Evolutionary conservation across 2,329 filamentous ascomycete genomes (phyloP).

Genomic region (Rutstroemia sp.): DNA sequence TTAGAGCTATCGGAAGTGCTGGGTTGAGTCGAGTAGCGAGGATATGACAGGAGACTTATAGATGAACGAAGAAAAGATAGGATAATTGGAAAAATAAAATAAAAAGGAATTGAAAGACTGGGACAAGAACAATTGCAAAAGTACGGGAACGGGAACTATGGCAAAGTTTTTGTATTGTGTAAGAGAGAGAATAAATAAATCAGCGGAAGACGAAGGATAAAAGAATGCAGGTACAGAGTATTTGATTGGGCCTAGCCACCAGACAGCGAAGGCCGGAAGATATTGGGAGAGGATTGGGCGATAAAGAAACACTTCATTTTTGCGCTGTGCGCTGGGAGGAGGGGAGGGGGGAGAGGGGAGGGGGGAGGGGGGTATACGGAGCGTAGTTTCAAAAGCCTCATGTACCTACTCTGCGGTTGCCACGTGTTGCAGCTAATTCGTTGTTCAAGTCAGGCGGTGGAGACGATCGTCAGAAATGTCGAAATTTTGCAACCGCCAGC

Average conservation of each 20-base stretch:
- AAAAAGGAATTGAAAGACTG: constrained; percentile 5
- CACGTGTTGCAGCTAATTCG: constrained; percentile 9
- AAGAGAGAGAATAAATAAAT: background rate
- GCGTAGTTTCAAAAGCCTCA: background rate
- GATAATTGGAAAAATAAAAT: background rate
- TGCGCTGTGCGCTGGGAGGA: background rate
- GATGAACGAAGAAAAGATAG: background rate
- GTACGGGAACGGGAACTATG: background rate
- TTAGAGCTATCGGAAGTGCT: background rate
- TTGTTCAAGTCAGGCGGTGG: constrained; percentile 8
- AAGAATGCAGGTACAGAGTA: constrained; percentile 7
- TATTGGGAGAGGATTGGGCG: constrained; percentile 4
- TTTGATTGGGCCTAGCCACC: background rate
- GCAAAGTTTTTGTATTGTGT: background rate
- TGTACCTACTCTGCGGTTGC: constrained; percentile 3
- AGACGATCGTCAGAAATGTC: constrained; percentile 1
- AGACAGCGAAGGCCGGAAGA: constrained; percentile 6
- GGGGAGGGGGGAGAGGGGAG: too few species aligned
- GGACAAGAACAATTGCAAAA: background rate
- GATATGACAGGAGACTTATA: background rate
- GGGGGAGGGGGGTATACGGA: too few species aligned
- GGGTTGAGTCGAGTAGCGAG: background rate
- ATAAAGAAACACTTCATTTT: constrained; percentile 9
- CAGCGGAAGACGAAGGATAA: background rate
- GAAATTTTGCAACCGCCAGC: constrained; percentile 3